Evolutionary conservation across 2,329 filamentous ascomycete genomes (phyloP), one percentile per base, ranked within the genome.

Genomic region (Neonectria coccinea): DNA sequence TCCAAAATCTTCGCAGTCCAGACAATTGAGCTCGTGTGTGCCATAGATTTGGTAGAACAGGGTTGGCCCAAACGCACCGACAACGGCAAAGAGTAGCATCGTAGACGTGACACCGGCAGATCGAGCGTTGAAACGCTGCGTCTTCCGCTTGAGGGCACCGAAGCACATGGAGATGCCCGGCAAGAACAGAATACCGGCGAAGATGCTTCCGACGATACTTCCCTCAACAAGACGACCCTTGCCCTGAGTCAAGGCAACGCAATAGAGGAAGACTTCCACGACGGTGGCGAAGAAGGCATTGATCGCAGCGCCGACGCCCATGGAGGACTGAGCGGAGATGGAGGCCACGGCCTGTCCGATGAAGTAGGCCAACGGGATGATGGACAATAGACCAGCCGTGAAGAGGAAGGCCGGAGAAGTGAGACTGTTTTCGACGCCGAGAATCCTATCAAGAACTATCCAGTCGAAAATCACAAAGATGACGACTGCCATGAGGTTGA

Each of bases 31-130:
- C 81, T 99, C 94, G 76, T 99, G 96, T 53, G 94, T 97, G 71
- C 96, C 97, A 78, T 98, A 98, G 67, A 99, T 97, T 76, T 99
- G 95, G 80, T 98, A 99, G 81, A 99, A 99, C 14, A 99, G 82
- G 0, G 96, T 99, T 3, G 96, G 96, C 0, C 95, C 92, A 79
- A 99, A 99, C 9, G 95, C 93, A 66, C 92, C 95, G 72, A 99
- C 96, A 42, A 97, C 92, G 25, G 96, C 95, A 77, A 99, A 99
- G 10, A 99, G 85, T 61, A 99, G 82, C 96, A 99, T 99, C 0
- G 96, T 99, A 2, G 94, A 97, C 1, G 95, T 98, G 36, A 98
- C 96, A 76, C 96, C 94, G 31, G 96, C 96, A 36, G 95, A 98
- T 75, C 91, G 93, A 67, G 96, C 94, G 76, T 99, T 99, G 86